Percentiles rank a stretch among this genome's conserved stretches.
Evolutionary conservation across 1,284 basidiomycete genomes (phyloP).

Genomic region (Takashimella koratensis): DNA sequence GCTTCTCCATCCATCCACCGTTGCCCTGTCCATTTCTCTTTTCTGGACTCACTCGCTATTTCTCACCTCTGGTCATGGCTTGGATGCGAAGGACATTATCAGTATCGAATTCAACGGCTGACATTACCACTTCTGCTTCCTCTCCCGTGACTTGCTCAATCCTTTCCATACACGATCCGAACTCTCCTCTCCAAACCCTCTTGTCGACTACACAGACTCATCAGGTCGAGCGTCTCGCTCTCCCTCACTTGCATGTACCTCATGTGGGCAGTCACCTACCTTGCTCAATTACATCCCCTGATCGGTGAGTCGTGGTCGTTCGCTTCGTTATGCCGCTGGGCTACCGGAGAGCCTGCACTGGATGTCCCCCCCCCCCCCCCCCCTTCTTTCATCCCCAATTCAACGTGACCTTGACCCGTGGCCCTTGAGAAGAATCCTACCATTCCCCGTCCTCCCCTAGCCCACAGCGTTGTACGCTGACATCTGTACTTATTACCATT

Average conservation of each 20-base stretch:
- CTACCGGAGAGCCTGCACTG: too few species aligned
- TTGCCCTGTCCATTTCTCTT: too few species aligned
- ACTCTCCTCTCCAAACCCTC: not conserved
- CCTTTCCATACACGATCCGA: not conserved
- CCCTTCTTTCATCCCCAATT: not conserved
- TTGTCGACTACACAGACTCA: slow-evolving; percentile 56
- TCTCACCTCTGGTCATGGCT: too few species aligned
- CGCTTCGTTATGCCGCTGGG: too few species aligned
- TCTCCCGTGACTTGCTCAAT: not conserved
- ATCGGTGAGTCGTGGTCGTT: slow-evolving; percentile 59
- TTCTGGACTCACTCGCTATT: too few species aligned
- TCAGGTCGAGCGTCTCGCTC: slow-evolving; percentile 73
- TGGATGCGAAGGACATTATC: too few species aligned
- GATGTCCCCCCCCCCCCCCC: too few species aligned
- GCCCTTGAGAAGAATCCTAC: too few species aligned
- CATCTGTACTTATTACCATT: not conserved
- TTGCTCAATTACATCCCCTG: slow-evolving; percentile 84
- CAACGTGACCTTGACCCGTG: not conserved
- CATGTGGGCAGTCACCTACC: slow-evolving; percentile 91
- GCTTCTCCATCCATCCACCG: not conserved
- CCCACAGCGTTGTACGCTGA: not conserved
- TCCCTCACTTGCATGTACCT: slow-evolving; percentile 77
- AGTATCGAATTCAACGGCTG: not conserved
- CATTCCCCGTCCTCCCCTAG: not conserved
- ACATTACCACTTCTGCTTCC: not conserved